Conservation (phyloP, 805 yeast genomes). For the Candida hungchunana region DNA sequence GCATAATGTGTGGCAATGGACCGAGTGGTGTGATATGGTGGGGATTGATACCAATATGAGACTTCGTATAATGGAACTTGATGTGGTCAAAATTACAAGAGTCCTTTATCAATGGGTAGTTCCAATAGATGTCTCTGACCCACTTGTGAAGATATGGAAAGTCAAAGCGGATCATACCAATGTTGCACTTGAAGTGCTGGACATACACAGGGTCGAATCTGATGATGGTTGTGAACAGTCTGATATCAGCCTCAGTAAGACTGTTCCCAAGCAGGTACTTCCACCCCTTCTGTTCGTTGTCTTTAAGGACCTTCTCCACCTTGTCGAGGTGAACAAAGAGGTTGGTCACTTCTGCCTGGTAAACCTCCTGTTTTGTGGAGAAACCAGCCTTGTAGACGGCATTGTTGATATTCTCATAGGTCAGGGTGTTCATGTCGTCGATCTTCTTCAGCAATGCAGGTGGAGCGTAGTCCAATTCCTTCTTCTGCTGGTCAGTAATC, state of each 20-base stretch:
- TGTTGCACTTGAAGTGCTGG: conserved; percentile 92
- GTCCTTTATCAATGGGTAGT: conserved; percentile 59
- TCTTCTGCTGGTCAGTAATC: conserved; percentile 41
- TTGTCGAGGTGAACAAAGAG: conserved; percentile 67
- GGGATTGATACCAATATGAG: conserved; percentile 80
- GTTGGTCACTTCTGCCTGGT: conserved; percentile 60
- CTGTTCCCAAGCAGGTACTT: conserved; percentile 54
- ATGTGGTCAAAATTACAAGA: conserved; percentile 89
- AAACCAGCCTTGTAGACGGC: conserved; percentile 95
- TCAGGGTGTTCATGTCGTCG: conserved; percentile 77
- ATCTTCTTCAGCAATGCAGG: conserved; percentile 46
- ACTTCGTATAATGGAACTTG: conserved; percentile 84
- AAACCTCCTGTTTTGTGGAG: conserved; percentile 78
- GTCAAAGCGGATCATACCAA: conserved; percentile 71
- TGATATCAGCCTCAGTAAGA: conserved; percentile 86
- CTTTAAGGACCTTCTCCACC: conserved; percentile 56
- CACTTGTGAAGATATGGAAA: conserved; percentile 78
- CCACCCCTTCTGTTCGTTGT: conserved; percentile 29
- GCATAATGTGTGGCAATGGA: conserved; percentile 72
- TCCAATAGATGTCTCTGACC: conserved; percentile 83
- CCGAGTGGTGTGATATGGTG: conserved; percentile 82
- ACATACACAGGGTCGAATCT: conserved; percentile 93
- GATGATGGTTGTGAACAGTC: conserved; percentile 81
- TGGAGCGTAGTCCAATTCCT: conserved; percentile 62
- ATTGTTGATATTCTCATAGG: conserved; percentile 80